A percentile compares a stretch with the other conserved stretches of the same genome.
Conservation (phyloP, 1,284 basidiomycete genomes). For the Agroathelia rolfsii region DNA sequence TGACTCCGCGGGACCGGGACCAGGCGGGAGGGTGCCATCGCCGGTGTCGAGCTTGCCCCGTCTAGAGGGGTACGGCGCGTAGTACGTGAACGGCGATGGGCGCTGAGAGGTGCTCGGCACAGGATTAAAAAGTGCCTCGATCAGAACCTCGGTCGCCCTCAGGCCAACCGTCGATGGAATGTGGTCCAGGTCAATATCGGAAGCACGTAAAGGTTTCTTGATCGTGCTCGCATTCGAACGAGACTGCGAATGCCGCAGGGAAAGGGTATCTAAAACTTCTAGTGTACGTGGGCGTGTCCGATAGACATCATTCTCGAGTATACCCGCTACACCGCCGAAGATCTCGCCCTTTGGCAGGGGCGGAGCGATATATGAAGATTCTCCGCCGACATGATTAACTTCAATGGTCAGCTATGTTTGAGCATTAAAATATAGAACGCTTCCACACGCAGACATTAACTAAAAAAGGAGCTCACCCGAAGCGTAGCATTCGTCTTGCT, state of each 20-base stretch:
- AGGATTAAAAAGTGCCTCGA: conserved; percentile 72
- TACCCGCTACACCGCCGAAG: conserved; percentile 51
- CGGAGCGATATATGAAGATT: conserved; percentile 51
- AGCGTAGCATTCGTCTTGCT: conserved; percentile 76
- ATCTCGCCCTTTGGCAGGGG: conserved; percentile 64
- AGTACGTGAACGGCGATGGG: conserved; percentile 53
- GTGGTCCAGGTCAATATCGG: conserved; percentile 33
- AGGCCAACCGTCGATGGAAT: conserved; percentile 45
- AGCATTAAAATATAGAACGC: conserved; percentile 5
- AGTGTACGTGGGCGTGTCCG: conserved; percentile 40
- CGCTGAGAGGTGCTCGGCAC: conserved; percentile 32
- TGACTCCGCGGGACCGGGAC: no score
- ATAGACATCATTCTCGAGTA: conserved; percentile 47
- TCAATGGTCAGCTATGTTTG: conserved; percentile 45
- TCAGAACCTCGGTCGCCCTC: conserved; percentile 56
- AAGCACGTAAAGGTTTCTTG: conserved; percentile 7
- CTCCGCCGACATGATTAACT: conserved; percentile 48
- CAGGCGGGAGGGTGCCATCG: no score
- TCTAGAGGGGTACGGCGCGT: no score
- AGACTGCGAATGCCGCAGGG: conserved; percentile 23
- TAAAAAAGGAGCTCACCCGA: conserved; percentile 30
- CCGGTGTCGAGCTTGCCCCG: no score
- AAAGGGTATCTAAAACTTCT: conserved; percentile 30
- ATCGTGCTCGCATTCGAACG: conserved; percentile 18
- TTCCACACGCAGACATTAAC: conserved; percentile 1